Conservation (phyloP, 331 rosid species). For the Prunus yedoensis region DNA sequence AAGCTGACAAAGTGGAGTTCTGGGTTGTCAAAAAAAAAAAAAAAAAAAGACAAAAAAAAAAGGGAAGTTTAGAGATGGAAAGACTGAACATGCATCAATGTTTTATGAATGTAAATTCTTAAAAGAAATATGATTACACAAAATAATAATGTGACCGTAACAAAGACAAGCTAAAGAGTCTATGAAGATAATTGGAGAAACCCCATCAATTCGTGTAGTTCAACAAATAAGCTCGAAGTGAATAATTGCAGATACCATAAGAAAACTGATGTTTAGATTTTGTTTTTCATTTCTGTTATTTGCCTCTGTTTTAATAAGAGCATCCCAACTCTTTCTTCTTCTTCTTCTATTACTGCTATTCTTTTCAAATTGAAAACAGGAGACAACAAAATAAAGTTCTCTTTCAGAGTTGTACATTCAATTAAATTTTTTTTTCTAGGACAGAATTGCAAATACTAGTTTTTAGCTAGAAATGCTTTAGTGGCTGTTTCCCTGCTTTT, state of each 20-base stretch:
- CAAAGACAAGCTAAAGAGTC: too few species aligned
- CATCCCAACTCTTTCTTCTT: neutral
- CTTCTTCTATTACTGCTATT: neutral
- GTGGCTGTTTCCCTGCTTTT: neutral
- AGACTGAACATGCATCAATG: too few species aligned
- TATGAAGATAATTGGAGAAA: neutral
- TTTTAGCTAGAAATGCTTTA: neutral
- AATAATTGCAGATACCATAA: neutral
- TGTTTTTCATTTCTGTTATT: neutral
- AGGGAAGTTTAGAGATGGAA: too few species aligned
- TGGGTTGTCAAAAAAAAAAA: too few species aligned
- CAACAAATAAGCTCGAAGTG: neutral
- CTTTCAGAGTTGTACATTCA: neutral
- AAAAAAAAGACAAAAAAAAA: too few species aligned
- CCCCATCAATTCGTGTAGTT: neutral
- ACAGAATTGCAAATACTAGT: neutral
- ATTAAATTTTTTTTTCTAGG: neutral
- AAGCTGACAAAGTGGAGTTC: too few species aligned
- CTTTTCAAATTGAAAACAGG: neutral
- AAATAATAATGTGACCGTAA: too few species aligned
- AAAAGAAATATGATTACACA: too few species aligned
- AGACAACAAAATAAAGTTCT: neutral
- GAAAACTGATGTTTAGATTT: neutral
- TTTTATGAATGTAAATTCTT: too few species aligned
- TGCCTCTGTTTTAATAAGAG: neutral